phyloP scores from a whole-genome alignment of 2,329 filamentous ascomycete genomes.

The Colletotrichum echinochloae region DNA sequence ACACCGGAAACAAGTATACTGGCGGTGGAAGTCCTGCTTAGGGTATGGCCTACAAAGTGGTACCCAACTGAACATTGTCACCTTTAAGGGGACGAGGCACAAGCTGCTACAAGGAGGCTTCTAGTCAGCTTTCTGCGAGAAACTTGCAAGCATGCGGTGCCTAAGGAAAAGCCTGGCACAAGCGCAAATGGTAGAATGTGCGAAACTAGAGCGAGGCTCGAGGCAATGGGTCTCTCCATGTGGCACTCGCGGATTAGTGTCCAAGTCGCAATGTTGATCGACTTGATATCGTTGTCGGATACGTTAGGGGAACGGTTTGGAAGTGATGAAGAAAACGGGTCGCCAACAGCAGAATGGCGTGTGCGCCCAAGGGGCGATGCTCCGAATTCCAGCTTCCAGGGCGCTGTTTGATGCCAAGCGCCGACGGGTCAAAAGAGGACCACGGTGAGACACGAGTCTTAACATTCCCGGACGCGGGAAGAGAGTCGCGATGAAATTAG shows the following conservation, averaged over 20 bases:
- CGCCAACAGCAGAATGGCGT: constrained; percentile 2
- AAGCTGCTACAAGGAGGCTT: too few species aligned
- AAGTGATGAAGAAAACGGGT: constrained; percentile 11
- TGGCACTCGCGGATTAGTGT: not conserved
- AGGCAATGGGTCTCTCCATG: not conserved
- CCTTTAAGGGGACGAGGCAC: too few species aligned
- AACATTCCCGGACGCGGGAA: constrained; percentile 31
- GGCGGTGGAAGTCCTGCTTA: too few species aligned
- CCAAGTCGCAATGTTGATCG: not conserved
- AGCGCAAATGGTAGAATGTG: not conserved
- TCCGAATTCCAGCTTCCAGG: constrained; percentile 14
- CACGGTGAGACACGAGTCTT: constrained; percentile 30
- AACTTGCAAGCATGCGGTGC: not conserved
- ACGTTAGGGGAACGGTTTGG: not conserved
- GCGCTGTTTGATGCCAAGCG: constrained; percentile 4
- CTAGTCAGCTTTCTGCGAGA: not conserved
- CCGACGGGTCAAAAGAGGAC: not conserved
- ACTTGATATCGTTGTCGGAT: not conserved
- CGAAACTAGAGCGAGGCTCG: not conserved
- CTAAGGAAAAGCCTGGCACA: not conserved
- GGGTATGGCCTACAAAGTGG: too few species aligned
- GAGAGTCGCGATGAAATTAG: constrained; percentile 29
- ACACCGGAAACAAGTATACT: too few species aligned
- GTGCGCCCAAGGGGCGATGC: constrained; percentile 1
- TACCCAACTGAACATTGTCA: too few species aligned